Percentiles rank a stretch among this genome's conserved stretches.
phyloP scores from a whole-genome alignment of 305 asterid species.

The Fraxinus nigra region DNA sequence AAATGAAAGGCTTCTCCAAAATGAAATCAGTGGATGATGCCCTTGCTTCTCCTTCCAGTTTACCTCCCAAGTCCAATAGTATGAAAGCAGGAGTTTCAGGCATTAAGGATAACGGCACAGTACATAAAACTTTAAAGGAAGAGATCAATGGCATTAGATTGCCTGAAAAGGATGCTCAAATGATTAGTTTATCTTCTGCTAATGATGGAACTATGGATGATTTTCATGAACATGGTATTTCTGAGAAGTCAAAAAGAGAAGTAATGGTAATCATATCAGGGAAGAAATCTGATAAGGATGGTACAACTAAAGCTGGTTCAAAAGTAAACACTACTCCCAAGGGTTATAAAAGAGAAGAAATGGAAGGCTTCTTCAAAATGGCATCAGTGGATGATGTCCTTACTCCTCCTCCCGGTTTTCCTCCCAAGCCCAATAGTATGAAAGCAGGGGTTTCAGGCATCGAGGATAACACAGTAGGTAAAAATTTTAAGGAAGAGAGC shows the following conservation, averaged over 20 bases:
- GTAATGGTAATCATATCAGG: neutral
- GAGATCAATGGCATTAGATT: neutral
- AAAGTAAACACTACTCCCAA: neutral
- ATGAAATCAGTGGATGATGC: constrained; percentile 6
- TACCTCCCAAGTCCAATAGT: neutral
- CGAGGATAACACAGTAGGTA: neutral
- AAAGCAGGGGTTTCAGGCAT: neutral
- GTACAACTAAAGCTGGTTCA: neutral
- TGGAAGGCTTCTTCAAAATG: neutral
- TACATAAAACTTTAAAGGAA: neutral
- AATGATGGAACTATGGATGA: neutral
- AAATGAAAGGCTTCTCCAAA: neutral
- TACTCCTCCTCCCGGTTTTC: constrained; percentile 3
- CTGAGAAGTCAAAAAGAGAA: neutral
- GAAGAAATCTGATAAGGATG: neutral
- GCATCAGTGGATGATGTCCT: constrained; percentile 3
- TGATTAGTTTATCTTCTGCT: neutral
- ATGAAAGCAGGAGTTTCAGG: neutral
- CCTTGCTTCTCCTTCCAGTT: neutral
- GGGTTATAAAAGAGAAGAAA: neutral
- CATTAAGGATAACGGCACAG: neutral
- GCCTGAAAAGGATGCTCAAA: neutral
- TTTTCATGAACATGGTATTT: neutral
- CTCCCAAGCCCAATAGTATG: neutral
- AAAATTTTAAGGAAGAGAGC: neutral